A percentile compares a stretch with the other conserved stretches of the same genome.
Evolutionary conservation across 768 basidiomycete genomes (phyloP).

Genomic region (Flagelloscypha sp.): DNA sequence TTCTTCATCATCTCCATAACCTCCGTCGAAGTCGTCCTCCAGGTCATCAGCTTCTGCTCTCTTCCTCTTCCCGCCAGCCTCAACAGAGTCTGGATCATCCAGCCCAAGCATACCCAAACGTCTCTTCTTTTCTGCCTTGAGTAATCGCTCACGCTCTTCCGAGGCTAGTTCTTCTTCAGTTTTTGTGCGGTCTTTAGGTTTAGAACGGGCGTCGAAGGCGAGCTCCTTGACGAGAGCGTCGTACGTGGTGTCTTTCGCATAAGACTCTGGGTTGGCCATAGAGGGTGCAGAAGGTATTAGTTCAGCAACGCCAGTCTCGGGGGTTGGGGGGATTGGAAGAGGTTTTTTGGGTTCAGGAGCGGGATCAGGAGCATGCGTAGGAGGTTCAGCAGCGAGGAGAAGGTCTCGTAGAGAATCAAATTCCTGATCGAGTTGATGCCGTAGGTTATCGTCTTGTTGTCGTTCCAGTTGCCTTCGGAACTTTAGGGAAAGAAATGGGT

Average conservation of each 20-base stretch:
- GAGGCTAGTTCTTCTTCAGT: conserved; percentile 91
- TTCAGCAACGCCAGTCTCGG: conserved; percentile 12
- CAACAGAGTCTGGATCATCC: conserved; percentile 58
- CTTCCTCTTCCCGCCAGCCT: conserved; percentile 35
- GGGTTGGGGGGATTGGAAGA: conserved; percentile 16
- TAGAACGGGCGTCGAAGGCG: conserved; percentile 87
- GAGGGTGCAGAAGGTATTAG: conserved; percentile 6
- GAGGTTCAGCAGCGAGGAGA: conserved; percentile 54
- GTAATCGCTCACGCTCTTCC: conserved; percentile 79
- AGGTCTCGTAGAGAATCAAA: conserved; percentile 74
- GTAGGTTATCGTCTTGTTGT: conserved; percentile 77
- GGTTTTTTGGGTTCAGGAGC: conserved; percentile 13
- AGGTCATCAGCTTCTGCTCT: conserved; percentile 72
- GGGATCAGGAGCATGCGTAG: conserved; percentile 8
- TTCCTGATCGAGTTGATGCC: conserved; percentile 83
- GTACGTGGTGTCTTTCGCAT: conserved; percentile 58
- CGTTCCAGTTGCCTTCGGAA: conserved; percentile 80
- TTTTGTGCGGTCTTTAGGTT: conserved; percentile 91
- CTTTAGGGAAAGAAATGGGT: conserved; percentile 33
- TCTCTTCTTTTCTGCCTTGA: conserved; percentile 76
- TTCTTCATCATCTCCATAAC: conserved; percentile 34
- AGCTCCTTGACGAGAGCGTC: conserved; percentile 89
- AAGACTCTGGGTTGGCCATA: conserved; percentile 10
- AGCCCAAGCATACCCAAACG: conserved; percentile 81
- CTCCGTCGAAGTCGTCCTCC: conserved; percentile 81